Evolutionary conservation across 2,329 filamentous ascomycete genomes (phyloP).

Genomic region (Acarospora socialis): DNA sequence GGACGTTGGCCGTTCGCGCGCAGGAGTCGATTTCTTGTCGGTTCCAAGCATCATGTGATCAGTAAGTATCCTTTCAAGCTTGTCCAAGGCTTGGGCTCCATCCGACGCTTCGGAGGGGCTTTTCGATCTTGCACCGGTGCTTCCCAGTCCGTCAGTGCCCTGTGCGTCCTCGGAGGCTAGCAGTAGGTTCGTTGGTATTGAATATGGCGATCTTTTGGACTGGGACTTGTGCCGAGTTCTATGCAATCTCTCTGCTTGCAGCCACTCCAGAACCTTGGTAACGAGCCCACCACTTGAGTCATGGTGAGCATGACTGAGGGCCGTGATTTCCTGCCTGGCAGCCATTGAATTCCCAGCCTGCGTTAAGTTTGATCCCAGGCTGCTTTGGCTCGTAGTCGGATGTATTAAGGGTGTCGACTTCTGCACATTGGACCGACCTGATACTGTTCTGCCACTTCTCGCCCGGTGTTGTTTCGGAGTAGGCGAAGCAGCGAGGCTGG

Average conservation of each 20-base stretch:
- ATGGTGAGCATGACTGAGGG: conserved; percentile 8
- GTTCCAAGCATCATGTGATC: conserved; percentile 25
- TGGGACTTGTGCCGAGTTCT: background rate
- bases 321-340: conserved; percentile 7
- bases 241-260: conserved; percentile 55
- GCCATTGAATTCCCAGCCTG: conserved; percentile 10
- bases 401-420: conserved; percentile 14
- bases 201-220: conserved; percentile 3
- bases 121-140: no score
- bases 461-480: conserved; percentile 13
- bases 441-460: conserved; percentile 15
- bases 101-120: conserved; percentile 25
- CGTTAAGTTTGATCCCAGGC: conserved; percentile 8
- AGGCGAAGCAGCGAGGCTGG: no score
- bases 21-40: conserved; percentile 15
- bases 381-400: conserved; percentile 14
- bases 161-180: no score
- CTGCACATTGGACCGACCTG: conserved; percentile 13
- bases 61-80: conserved; percentile 56
- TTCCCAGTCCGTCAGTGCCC: no score
- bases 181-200: conserved; percentile 2
- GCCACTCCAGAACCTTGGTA: conserved; percentile 67
- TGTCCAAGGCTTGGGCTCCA: conserved; percentile 60
- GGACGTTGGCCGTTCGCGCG: conserved; percentile 11
- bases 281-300: conserved; percentile 35